Evolutionary conservation across 768 basidiomycete species (phyloP), one percentile per base, ranked within the genome.

Genomic region (Myochromella boudieri): DNA sequence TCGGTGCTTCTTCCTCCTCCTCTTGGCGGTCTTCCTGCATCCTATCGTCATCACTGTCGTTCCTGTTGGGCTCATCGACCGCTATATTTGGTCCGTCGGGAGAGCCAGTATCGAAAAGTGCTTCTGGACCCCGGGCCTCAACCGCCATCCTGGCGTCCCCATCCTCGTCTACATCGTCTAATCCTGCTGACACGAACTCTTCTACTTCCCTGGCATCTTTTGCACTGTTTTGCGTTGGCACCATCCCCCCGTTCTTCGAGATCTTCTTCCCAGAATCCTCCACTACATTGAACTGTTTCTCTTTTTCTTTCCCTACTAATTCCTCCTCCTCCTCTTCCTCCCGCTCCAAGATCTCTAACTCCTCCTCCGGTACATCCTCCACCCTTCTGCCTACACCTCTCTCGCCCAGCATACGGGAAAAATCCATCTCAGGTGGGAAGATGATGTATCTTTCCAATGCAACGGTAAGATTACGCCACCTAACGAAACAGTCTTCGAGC

Each of bases 401-500:
- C 44, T 73, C 68, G 2, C 74, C 77, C 1, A 81, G 59, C 28
- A 71, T 48, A 20, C 55, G 55, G 28, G 71, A 71, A 59, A 87
- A 89, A 60, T 92, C 83, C 33, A 87, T 64, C 9, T 84, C 83
- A 0, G 74, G 71, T 1, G 87, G 83, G 52, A 87, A 91, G 21
- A 72, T 58, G 49, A 84, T 79, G 64, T 91, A 92, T 46, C 83
- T 84, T 40, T 82, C 79, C 14, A 74, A 64, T 1, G 77, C 83
- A 10, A 80, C 75, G 0, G 84, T 84, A 47, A 89, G 69, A 26
- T 76, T 74, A 37, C 77, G 76, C 93, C 94, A 97, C 42, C 82
- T 75, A 17, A 82, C 66, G 59, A 94, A 88, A 60, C 91, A 95
- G 51, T 94, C 91, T 59, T 97, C 94, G 3, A 97, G 73, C 91